Evolutionary conservation across 495 filamentous ascomycete species (phyloP), one percentile per base, ranked within the genome.

Genomic region (Cetradonia linearis): DNA sequence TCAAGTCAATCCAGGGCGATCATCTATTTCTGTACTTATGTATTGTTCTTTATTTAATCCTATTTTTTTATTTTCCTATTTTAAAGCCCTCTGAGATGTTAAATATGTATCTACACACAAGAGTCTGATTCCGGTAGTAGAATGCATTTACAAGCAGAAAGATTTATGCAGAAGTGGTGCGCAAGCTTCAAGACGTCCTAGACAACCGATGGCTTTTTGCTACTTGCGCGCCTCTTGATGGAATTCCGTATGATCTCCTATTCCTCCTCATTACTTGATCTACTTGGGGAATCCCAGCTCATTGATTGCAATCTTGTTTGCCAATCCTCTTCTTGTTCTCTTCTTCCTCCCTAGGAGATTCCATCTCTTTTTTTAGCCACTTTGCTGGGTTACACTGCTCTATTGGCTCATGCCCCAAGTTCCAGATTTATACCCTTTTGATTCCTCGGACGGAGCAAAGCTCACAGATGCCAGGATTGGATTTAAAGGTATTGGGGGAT

Each of bases 391-490:
- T 31, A 56, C 31, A 20, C 54, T 56, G 54, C 54, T 56, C 54
- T 40, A 56, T 23, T 34, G 54, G 54, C 54, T 56, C 54, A 56
- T 37, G 54, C 37, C 54, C 54, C 54, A 56, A 40, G 37, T 37
- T 30, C 37, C 37, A 40, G 31, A 56, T 56, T 56, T 56, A 18
- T 56, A 56, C 54, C 33, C 30, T 56, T 56, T 56, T 38, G 33
- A 56, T 56, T 56, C 54, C 54, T 38, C 14, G 54, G 54, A 56
- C 33, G 54, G 54, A 56, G 33, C 54, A 56, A 38, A 56, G 54
- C 54, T 56, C 54, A 56, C 54, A 30, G 54, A 56, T 56, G 54
- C 54, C 54, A 40, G 54, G 28, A 36, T 56, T 31, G 37, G 28
- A n/a, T 56, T 56, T 34, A 56, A 56, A 56, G 54, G 54, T 27